Evolutionary conservation across 2,329 filamentous ascomycete genomes (phyloP).

Genomic region (Fusarium temperatum): DNA sequence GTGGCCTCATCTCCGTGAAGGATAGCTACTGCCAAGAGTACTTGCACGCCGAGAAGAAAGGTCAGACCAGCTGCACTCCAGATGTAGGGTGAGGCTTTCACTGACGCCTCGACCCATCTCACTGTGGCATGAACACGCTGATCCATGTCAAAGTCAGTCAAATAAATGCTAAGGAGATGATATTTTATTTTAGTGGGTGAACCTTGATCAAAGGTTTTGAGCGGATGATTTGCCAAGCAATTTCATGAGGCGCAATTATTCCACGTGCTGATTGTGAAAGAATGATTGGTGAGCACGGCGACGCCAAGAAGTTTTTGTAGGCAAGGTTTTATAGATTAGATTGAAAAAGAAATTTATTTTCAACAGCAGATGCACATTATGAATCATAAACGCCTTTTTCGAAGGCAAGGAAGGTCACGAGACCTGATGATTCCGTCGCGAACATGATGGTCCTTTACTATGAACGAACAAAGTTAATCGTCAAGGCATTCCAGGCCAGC

Average conservation of each 20-base stretch:
- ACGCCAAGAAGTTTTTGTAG: neutral
- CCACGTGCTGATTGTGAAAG: neutral
- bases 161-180: too few species aligned
- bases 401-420: neutral
- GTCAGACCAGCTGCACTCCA: slow-evolving; percentile 5
- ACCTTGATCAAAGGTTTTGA: too few species aligned
- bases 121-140: rapidly evolving
- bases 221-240: neutral
- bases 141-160: too few species aligned
- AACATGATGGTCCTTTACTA: rapidly evolving
- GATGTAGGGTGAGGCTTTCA: slow-evolving; percentile 1
- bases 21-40: neutral
- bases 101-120: neutral
- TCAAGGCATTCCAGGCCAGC: neutral
- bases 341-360: rapidly evolving
- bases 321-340: rapidly evolving
- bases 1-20: slow-evolving; percentile 7
- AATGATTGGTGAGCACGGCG: neutral
- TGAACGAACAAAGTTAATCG: rapidly evolving
- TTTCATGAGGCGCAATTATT: neutral
- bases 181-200: too few species aligned
- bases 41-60: slow-evolving; percentile 10
- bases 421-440: neutral
- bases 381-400: rapidly evolving
- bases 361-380: rapidly evolving